These are phyloP conservation scores for Xylaria sp. DNA, from an alignment of 2,329 filamentous ascomycete species.

Conservation along the genomic window DNA sequence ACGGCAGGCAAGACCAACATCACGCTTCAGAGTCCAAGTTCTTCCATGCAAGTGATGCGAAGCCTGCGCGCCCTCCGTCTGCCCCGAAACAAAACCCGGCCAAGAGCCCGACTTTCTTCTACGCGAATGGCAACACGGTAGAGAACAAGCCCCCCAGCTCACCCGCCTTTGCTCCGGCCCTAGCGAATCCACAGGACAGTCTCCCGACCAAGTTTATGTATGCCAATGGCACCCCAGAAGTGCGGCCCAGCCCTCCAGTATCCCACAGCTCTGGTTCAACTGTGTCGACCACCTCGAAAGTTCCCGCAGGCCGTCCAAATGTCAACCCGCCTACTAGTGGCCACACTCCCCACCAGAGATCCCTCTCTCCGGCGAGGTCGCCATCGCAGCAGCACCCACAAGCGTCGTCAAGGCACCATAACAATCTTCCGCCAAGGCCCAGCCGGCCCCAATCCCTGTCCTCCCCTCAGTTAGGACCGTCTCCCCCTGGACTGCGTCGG, in stretches of 20 bases:
- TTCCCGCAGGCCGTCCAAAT: conserved; percentile 44
- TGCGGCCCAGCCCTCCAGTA: conserved; percentile 40
- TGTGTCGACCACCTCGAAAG: conserved; percentile 49
- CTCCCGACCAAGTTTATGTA: conserved; percentile 72
- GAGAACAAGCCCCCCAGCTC: conserved; percentile 43
- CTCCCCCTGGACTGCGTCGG: conserved; percentile 42
- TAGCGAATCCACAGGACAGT: conserved; percentile 42
- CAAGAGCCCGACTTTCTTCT: conserved; percentile 56
- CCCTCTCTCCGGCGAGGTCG: conserved; percentile 55
- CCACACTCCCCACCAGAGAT: conserved; percentile 42
- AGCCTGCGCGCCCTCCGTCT: conserved; percentile 43
- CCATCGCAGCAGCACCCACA: conserved; percentile 30
- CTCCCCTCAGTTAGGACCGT: conserved; percentile 41
- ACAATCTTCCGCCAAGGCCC: conserved; percentile 24
- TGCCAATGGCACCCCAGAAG: conserved; percentile 65
- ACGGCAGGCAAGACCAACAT: conserved; percentile 33
- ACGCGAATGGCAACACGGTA: conserved; percentile 54
- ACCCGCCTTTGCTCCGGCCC: conserved; percentile 39
- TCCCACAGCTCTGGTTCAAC: conserved; percentile 49
- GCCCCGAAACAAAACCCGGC: conserved; percentile 36
- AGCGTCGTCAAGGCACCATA: conserved; percentile 22
- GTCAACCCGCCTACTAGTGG: conserved; percentile 35
- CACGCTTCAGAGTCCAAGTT: conserved; percentile 66
- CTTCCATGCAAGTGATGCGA: conserved; percentile 87
- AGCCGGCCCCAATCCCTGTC: conserved; percentile 40